A percentile compares a stretch with the other conserved stretches of the same genome.
phyloP scores from a whole-genome alignment of 2,329 filamentous ascomycete species.

The Incumbomyces delicatus region DNA sequence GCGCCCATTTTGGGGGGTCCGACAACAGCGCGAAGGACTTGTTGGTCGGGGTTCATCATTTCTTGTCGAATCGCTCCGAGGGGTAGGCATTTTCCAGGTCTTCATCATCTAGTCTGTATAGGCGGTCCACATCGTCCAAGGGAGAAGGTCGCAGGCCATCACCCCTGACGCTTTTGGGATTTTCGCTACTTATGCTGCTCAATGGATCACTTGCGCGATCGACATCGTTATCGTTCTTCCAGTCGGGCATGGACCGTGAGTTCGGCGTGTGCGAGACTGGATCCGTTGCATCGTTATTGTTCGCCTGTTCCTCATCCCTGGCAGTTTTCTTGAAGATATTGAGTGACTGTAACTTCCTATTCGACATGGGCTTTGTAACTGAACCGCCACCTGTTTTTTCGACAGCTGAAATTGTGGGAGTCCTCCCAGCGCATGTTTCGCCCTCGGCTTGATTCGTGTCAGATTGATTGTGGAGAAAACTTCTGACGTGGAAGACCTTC shows the following conservation, averaged over 20 bases:
- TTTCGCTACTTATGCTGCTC: constrained; percentile 11
- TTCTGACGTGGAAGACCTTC: constrained; percentile 31
- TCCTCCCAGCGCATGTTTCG: neutral
- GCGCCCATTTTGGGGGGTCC: neutral
- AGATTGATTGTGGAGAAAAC: constrained; percentile 20
- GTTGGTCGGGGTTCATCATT: constrained; percentile 2
- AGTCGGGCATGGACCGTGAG: neutral
- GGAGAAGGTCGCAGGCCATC: constrained; percentile 3
- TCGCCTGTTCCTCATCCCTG: neutral
- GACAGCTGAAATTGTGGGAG: neutral
- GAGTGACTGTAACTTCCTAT: neutral
- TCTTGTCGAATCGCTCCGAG: neutral
- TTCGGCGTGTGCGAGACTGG: neutral
- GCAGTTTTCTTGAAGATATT: neutral
- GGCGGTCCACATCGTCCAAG: constrained; percentile 16
- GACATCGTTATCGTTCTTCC: neutral
- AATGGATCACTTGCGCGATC: constrained; percentile 7
- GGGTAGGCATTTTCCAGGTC: constrained; percentile 5
- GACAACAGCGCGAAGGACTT: too few relatives aligned
- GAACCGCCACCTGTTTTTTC: too few relatives aligned
- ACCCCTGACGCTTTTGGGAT: constrained; percentile 5
- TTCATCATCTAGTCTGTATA: constrained; percentile 20
- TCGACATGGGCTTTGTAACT: neutral
- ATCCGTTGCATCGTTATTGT: neutral
- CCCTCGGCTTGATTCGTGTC: neutral